These are phyloP conservation scores for Gillenia trifoliata DNA, from an alignment of 306 rosid species.

Conservation along the genomic window DNA sequence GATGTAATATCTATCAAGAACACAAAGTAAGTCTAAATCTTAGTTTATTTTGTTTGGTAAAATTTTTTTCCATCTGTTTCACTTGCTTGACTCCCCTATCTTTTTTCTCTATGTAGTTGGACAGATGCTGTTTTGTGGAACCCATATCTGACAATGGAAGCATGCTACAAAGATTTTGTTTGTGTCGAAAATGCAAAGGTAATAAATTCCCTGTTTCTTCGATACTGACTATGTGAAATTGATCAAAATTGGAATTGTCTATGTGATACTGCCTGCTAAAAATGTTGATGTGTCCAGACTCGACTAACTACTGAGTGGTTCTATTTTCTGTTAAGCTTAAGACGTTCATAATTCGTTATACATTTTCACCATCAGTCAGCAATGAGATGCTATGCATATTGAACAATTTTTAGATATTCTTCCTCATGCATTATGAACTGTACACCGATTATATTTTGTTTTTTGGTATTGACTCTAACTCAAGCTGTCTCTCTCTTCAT, in stretches of 20 bases:
- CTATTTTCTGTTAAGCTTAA: too few relatives aligned
- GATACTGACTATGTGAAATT: neutral
- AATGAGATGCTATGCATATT: neutral
- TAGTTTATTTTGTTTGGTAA: conserved; percentile 16
- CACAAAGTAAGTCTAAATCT: conserved; percentile 55
- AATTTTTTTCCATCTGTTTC: neutral
- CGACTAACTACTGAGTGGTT: neutral
- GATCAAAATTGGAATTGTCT: neutral
- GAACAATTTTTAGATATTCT: neutral
- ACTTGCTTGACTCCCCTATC: conserved; percentile 16
- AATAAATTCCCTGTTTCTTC: conserved; percentile 22
- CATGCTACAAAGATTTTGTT: conserved; percentile 86
- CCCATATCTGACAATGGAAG: conserved; percentile 88
- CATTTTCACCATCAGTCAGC: neutral
- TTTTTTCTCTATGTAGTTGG: conserved; percentile 56
- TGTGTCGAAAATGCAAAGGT: conserved; percentile 99
- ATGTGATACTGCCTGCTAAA: neutral
- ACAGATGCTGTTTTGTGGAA: conserved; percentile 96
- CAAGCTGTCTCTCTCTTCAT: neutral
- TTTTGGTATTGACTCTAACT: neutral
- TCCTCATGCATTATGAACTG: neutral
- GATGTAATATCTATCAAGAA: conserved; percentile 65
- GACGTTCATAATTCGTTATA: neutral
- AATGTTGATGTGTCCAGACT: neutral
- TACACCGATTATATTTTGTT: neutral